Conservation (phyloP, 2,329 filamentous ascomycete species). For the Cephalotrichum gorgonifer region DNA sequence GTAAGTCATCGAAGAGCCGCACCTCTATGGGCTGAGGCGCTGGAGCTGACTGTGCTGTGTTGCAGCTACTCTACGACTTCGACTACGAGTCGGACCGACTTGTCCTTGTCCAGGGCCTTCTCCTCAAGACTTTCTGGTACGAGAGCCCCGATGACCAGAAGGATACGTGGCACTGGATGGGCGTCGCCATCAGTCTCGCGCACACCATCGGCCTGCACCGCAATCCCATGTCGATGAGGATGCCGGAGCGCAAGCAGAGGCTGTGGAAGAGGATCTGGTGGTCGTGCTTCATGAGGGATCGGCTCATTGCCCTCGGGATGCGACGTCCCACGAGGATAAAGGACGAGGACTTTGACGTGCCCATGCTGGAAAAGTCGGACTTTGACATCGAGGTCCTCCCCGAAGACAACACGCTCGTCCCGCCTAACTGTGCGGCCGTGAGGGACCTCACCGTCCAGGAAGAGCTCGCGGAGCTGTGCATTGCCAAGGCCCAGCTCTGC, state of each 20-base stretch:
- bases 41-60: slow-evolving; percentile 3
- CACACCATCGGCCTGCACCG: slow-evolving; percentile 91
- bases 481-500: slow-evolving; percentile 83
- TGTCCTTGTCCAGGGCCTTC: slow-evolving; percentile 74
- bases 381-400: slow-evolving; percentile 68
- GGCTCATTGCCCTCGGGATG: slow-evolving; percentile 88
- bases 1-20: slow-evolving; percentile 35
- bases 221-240: slow-evolving; percentile 66
- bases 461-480: slow-evolving; percentile 77
- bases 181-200: slow-evolving; percentile 82
- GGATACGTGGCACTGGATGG: slow-evolving; percentile 99
- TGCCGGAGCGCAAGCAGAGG: slow-evolving; percentile 63
- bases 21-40: not conserved
- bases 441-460: slow-evolving; percentile 64
- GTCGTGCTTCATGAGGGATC: slow-evolving; percentile 93
- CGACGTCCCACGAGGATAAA: slow-evolving; percentile 85
- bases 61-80: slow-evolving; percentile 78
- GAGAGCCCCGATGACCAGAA: slow-evolving; percentile 95
- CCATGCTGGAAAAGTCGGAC: slow-evolving; percentile 75
- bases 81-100: slow-evolving; percentile 90
- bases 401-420: slow-evolving; percentile 57
- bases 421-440: slow-evolving; percentile 59
- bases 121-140: slow-evolving; percentile 96
- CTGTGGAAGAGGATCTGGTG: slow-evolving; percentile 97
- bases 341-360: slow-evolving; percentile 86